Percentiles rank a stretch among this genome's conserved stretches.
Conservation (phyloP, 805 yeast genomes). For the Hanseniaspora lachancei region DNA sequence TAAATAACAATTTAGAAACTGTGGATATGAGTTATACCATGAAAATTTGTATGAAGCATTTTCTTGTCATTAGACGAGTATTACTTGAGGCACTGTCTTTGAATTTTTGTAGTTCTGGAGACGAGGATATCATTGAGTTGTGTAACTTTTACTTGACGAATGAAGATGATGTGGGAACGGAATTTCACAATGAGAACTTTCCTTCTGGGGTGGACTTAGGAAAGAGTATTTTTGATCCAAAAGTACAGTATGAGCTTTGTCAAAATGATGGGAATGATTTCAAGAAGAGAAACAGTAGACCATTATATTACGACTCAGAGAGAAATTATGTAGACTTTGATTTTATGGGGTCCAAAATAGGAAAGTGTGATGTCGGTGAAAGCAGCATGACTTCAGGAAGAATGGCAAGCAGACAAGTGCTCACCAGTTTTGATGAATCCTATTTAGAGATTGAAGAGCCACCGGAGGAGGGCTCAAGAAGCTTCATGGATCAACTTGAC, state of each 20-base stretch:
- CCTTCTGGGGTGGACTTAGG: neutral
- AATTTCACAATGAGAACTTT: neutral
- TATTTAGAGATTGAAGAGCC: too few species aligned
- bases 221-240: neutral
- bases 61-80: constrained; percentile 43
- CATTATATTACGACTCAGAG: constrained; percentile 1
- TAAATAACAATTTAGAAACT: constrained; percentile 16
- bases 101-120: constrained; percentile 87
- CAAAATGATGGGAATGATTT: neutral
- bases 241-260: neutral
- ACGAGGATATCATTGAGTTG: constrained; percentile 61
- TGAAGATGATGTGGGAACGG: neutral
- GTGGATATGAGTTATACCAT: constrained; percentile 40
- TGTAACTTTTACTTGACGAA: constrained; percentile 1
- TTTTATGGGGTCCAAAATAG: neutral
- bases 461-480: too few species aligned
- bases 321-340: constrained; percentile 2
- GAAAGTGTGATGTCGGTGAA: neutral
- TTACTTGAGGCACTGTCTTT: constrained; percentile 54
- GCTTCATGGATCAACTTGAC: neutral
- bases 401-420: too few species aligned
- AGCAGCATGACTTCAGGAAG: too few species aligned
- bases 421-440: too few species aligned
- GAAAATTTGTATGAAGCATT: constrained; percentile 37
- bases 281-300: neutral